phyloP scores from a whole-genome alignment of 441 rosid species.

The Omphalea diandra region DNA sequence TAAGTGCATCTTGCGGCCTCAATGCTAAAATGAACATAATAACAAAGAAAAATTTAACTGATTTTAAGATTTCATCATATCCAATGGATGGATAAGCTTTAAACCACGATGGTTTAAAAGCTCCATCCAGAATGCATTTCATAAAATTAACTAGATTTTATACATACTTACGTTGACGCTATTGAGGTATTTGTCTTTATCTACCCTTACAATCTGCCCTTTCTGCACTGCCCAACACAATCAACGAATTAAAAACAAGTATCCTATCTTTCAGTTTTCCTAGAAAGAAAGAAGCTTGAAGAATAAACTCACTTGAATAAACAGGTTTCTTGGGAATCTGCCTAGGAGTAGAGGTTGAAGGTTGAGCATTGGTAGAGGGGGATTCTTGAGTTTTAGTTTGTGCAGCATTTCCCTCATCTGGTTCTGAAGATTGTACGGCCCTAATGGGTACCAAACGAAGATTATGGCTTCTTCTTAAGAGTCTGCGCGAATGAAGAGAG shows the following conservation, averaged over 20 bases:
- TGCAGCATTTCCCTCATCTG: conserved; percentile 43
- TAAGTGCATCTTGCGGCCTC: no score
- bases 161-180: conserved; percentile 79
- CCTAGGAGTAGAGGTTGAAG: conserved; percentile 38
- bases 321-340: conserved; percentile 64
- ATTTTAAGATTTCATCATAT: no score
- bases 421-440: conserved; percentile 41
- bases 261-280: not conserved
- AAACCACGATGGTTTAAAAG: no score
- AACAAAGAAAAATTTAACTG: no score
- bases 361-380: conserved; percentile 38
- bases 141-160: no score
- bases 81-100: no score
- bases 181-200: conserved; percentile 84
- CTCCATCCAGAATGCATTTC: no score
- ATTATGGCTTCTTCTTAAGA: conserved; percentile 22
- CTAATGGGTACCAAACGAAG: conserved; percentile 27
- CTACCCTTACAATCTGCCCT: conserved; percentile 95
- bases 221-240: conserved; percentile 74
- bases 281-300: not conserved
- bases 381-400: conserved; percentile 33
- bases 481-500: conserved; percentile 32
- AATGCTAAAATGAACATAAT: no score
- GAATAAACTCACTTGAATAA: conserved; percentile 62
- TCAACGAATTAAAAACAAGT: not conserved